These are phyloP conservation scores for Mesotaenium endlicherianum DNA, from an alignment of 139 green algal species.

Conservation along the genomic window DNA sequence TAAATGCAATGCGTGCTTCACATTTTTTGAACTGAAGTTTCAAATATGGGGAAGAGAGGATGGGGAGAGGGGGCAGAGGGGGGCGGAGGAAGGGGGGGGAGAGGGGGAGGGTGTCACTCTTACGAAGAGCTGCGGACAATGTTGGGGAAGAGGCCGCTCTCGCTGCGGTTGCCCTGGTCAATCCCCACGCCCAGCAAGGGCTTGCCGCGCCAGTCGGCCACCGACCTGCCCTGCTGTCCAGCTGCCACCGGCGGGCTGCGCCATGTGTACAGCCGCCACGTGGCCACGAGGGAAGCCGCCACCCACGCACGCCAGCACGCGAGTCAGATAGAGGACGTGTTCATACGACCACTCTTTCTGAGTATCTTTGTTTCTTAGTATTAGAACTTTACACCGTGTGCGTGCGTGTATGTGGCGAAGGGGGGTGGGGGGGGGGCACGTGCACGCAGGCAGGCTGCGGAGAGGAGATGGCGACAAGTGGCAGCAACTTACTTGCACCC, in stretches of 20 bases:
- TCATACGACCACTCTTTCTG: background rate
- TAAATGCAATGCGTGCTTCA: no score
- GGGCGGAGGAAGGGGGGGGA: background rate
- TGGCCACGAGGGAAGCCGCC: background rate
- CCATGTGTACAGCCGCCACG: background rate
- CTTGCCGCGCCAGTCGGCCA: background rate
- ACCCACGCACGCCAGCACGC: background rate
- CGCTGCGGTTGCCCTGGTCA: slow-evolving; percentile 25
- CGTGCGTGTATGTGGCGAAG: background rate
- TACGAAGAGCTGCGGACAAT: background rate
- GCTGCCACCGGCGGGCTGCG: background rate
- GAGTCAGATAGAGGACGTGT: background rate
- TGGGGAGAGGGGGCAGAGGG: background rate
- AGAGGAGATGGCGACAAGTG: background rate
- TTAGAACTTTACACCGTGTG: no score
- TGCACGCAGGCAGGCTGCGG: background rate
- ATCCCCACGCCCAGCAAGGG: slow-evolving; percentile 8
- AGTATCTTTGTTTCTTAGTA: background rate
- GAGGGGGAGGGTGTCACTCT: background rate
- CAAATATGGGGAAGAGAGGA: background rate
- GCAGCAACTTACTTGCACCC: slow-evolving; percentile 16
- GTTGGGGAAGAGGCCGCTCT: background rate
- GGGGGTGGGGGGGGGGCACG: no score
- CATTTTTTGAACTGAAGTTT: no score
- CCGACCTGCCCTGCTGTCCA: background rate